A percentile compares a stretch with the other conserved stretches of the same genome.
Conservation (phyloP, 148 eudicot species). For the Gaultheria prostrata region DNA sequence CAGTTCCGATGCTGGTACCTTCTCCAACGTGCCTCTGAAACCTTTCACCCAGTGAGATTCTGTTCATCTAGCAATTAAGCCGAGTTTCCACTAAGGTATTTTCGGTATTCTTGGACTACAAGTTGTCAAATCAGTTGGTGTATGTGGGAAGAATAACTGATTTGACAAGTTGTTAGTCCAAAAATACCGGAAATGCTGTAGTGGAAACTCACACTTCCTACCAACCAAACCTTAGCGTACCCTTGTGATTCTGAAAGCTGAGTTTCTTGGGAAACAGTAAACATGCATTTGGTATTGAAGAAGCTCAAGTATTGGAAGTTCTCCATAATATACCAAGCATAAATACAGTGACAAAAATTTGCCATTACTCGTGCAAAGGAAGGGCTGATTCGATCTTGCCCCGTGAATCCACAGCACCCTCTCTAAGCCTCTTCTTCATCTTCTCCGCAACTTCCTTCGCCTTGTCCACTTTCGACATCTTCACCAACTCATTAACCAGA, state of each 20-base stretch:
- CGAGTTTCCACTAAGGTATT: no score
- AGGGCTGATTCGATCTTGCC: slow-evolving; percentile 32
- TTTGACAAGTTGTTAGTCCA: no score
- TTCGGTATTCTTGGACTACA: no score
- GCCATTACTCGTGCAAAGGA: slow-evolving; percentile 11
- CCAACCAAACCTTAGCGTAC: background rate
- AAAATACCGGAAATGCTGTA: no score
- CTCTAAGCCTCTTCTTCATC: slow-evolving; percentile 25
- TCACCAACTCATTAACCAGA: slow-evolving; percentile 29
- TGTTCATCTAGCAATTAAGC: background rate
- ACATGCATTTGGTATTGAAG: background rate
- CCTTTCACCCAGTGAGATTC: no score
- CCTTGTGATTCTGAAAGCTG: background rate
- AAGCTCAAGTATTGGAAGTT: background rate
- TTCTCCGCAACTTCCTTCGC: slow-evolving; percentile 28
- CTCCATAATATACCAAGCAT: background rate
- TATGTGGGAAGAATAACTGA: no score
- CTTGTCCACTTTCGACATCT: slow-evolving; percentile 20
- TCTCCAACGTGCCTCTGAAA: background rate
- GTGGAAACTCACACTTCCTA: background rate
- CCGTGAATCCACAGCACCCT: slow-evolving; percentile 31
- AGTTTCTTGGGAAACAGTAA: background rate
- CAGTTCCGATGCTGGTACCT: background rate
- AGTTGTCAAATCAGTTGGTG: no score
- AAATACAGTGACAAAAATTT: background rate